phyloP scores from a whole-genome alignment of 116 monocot species.

The Trichopus zeylanicus region DNA sequence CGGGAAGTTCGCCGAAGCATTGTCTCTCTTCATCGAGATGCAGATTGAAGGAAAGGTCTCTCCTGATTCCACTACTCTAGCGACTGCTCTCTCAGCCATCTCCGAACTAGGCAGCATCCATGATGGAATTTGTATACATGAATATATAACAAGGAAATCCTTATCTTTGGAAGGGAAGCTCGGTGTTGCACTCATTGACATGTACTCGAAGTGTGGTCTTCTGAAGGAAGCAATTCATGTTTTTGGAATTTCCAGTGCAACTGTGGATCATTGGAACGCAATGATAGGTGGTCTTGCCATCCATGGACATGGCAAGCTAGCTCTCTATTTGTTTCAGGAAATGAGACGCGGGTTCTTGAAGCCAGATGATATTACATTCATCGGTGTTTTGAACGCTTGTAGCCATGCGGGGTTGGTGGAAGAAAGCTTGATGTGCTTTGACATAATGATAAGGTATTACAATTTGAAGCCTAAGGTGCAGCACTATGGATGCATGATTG shows the following conservation, averaged over 20 bases:
- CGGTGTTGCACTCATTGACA: slow-evolving; percentile 53
- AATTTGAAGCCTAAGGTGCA: slow-evolving; percentile 39
- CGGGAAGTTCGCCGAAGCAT: slow-evolving; percentile 27
- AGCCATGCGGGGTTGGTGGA: slow-evolving; percentile 53
- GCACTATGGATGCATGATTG: slow-evolving; percentile 66
- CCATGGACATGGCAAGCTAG: slow-evolving; percentile 36
- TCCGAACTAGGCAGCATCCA: slow-evolving; percentile 31
- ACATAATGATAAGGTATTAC: slow-evolving; percentile 27
- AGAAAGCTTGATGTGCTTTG: slow-evolving; percentile 42
- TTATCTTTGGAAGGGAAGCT: slow-evolving; percentile 38
- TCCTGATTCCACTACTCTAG: slow-evolving; percentile 38
- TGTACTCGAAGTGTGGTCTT: slow-evolving; percentile 63
- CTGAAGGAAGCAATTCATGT: slow-evolving; percentile 34
- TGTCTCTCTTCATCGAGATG: slow-evolving; percentile 41
- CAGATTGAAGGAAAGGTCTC: slow-evolving; percentile 4
- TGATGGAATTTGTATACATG: slow-evolving; percentile 33
- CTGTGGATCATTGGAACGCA: slow-evolving; percentile 56
- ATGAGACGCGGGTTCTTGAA: slow-evolving; percentile 20
- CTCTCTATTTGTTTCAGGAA: slow-evolving; percentile 30
- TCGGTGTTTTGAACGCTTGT: slow-evolving; percentile 50
- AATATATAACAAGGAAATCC: slow-evolving; percentile 18
- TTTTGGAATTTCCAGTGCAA: slow-evolving; percentile 30
- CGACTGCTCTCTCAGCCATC: slow-evolving; percentile 31
- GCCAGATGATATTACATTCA: slow-evolving; percentile 65
- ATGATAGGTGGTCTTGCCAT: slow-evolving; percentile 54